phyloP scores from a whole-genome alignment of 371 early-diverging fungal species.

The Choanephora cucurbitarum region DNA sequence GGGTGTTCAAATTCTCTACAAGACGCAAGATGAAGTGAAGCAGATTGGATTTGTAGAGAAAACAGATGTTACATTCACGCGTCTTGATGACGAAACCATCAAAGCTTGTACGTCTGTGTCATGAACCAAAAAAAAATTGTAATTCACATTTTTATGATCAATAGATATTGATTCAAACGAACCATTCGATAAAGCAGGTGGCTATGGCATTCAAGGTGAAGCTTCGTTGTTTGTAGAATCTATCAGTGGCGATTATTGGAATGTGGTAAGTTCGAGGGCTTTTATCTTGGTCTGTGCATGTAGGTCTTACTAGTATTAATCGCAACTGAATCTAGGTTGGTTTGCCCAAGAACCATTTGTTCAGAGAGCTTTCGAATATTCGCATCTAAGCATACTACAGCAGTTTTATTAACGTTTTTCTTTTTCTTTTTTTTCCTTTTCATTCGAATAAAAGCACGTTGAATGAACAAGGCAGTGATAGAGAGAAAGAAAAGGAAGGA shows the following conservation, averaged over 20 bases:
- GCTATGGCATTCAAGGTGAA: constrained; percentile 82
- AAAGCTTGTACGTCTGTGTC: constrained; percentile 69
- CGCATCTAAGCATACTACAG: no score
- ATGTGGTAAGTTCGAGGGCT: constrained; percentile 53
- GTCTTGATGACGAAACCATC: constrained; percentile 53
- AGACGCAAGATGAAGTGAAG: constrained; percentile 25
- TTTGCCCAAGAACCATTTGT: constrained; percentile 42
- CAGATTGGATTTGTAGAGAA: constrained; percentile 42
- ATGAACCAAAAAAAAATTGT: background rate
- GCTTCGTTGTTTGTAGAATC: constrained; percentile 72
- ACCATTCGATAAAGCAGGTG: constrained; percentile 81
- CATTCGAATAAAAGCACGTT: no score
- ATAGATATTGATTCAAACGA: constrained; percentile 49
- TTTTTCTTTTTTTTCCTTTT: no score
- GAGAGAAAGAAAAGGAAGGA: no score
- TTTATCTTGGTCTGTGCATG: no score
- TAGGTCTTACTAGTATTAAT: no score
- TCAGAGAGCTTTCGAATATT: constrained; percentile 25
- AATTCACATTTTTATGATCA: constrained; percentile 5
- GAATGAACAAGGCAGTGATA: no score
- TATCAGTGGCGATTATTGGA: constrained; percentile 80
- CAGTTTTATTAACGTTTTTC: no score
- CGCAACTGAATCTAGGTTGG: constrained; percentile 35
- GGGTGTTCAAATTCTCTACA: constrained; percentile 57
- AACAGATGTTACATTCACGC: constrained; percentile 52